Evolutionary conservation across 1,139 yeast genomes (phyloP).

Genomic region (Casaregolazyma lundiana): DNA sequence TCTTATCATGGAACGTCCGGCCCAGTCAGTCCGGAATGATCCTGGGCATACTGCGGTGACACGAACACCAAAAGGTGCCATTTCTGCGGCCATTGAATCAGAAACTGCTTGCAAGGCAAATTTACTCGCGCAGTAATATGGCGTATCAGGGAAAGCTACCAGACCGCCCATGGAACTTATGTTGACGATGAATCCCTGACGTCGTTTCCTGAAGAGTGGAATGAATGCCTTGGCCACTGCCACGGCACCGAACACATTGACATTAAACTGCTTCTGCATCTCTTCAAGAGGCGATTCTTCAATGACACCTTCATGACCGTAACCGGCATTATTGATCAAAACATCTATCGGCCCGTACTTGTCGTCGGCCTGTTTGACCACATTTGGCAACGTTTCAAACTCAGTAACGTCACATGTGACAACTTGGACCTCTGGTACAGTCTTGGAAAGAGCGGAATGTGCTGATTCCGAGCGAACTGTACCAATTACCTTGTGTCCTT

Average conservation of each 20-base stretch:
- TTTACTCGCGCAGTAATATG: not conserved
- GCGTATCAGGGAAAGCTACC: not conserved
- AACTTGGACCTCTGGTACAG: not conserved
- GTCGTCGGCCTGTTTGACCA: conserved; percentile 15
- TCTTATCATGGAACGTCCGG: not conserved
- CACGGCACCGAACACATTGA: conserved; percentile 16
- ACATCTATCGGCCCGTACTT: conserved; percentile 18
- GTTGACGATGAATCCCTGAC: not conserved
- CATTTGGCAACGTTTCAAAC: not conserved
- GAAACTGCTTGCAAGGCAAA: not conserved
- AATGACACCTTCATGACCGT: conserved; percentile 10
- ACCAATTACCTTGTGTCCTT: not conserved
- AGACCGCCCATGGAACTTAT: not conserved
- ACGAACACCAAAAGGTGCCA: not conserved
- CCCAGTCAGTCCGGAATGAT: not conserved
- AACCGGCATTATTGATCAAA: conserved; percentile 21
- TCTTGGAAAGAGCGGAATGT: not conserved
- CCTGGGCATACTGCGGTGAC: not conserved
- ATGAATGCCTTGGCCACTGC: not conserved
- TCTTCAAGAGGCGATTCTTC: conserved; percentile 16
- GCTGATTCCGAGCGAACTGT: not conserved
- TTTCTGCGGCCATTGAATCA: not conserved
- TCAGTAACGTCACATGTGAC: not conserved
- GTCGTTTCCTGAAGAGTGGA: not conserved
- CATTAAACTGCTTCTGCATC: conserved; percentile 18